These are phyloP conservation scores for Echium plantagineum DNA, from an alignment of 257 asterid species.

Conservation along the genomic window DNA sequence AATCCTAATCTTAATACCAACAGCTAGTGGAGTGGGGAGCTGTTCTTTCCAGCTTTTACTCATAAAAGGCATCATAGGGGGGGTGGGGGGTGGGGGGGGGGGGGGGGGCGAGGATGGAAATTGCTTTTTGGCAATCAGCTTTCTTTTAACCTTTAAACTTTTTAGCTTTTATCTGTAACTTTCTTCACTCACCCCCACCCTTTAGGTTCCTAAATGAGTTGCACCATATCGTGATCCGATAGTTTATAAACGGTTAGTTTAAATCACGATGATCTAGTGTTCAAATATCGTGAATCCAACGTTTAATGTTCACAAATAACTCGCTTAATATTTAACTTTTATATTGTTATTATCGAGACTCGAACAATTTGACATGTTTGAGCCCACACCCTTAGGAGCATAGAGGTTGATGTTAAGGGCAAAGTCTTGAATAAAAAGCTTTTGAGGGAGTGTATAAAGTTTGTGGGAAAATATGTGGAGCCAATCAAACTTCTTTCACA, in stretches of 20 bases:
- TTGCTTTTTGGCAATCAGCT: conserved; percentile 26
- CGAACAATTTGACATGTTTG: too few species aligned
- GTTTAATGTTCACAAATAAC: too few species aligned
- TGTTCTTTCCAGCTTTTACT: conserved; percentile 11
- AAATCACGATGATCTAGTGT: too few species aligned
- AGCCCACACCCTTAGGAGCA: too few species aligned
- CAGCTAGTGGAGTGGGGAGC: background rate
- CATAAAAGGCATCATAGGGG: conserved; percentile 1
- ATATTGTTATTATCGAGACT: too few species aligned
- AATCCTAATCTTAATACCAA: background rate
- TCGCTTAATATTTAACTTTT: too few species aligned
- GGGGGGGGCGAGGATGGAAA: too few species aligned
- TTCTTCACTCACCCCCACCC: conserved; percentile 21
- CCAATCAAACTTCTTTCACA: conserved; percentile 16
- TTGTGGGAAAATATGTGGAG: background rate
- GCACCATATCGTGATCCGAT: too few species aligned
- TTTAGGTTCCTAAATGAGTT: background rate
- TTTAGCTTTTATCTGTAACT: conserved; percentile 18
- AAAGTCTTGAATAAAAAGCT: conserved; percentile 15
- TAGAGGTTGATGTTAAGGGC: conserved; percentile 19
- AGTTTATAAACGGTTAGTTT: too few species aligned
- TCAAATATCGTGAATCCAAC: too few species aligned
- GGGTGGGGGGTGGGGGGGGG: too few species aligned
- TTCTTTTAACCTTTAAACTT: conserved; percentile 19
- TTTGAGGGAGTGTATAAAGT: conserved; percentile 1